Conservation (phyloP, 2,329 filamentous ascomycete species). For the Colletotrichum higginsianum region DNA sequence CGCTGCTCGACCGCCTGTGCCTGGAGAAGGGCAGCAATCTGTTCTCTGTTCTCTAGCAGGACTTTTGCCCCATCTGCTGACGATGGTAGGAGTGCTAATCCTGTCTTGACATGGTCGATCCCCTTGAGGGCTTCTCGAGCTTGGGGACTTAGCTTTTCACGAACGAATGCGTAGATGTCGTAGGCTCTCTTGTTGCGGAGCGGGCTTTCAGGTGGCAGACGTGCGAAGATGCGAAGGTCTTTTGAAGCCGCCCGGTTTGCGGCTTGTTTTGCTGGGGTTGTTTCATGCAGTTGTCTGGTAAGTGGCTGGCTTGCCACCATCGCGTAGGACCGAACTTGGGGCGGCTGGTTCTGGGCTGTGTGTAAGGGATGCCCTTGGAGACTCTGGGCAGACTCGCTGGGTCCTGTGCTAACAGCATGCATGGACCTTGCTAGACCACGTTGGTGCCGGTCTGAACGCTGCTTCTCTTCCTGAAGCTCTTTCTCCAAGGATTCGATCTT, state of each 20-base stretch:
- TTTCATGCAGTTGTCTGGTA: not conserved
- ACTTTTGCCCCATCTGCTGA: not conserved
- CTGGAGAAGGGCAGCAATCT: conserved; percentile 8
- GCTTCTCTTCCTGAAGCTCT: not conserved
- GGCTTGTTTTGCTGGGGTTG: not conserved
- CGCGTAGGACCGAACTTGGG: too few species aligned
- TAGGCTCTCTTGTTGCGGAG: conserved; percentile 3
- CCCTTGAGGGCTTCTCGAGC: conserved; percentile 7
- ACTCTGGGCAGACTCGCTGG: not conserved
- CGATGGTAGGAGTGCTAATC: conserved; percentile 12
- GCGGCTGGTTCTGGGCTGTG: not conserved
- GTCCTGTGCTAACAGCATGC: not conserved
- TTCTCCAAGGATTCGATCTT: not conserved
- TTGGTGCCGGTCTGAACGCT: not conserved
- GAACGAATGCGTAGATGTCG: not conserved
- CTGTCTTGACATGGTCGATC: conserved; percentile 6
- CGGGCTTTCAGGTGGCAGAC: conserved; percentile 4
- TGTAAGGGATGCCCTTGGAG: not conserved
- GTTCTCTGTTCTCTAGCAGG: conserved; percentile 10
- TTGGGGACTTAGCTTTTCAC: conserved; percentile 1
- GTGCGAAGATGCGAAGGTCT: not conserved
- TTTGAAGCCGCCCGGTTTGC: conserved; percentile 1
- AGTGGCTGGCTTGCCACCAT: not conserved
- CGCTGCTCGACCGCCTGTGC: not conserved
- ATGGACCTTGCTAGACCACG: not conserved